Percentiles rank a stretch among this genome's conserved stretches.
Evolutionary conservation across 495 filamentous ascomycete species (phyloP).

Genomic region (Pseudotulostoma volvatum): DNA sequence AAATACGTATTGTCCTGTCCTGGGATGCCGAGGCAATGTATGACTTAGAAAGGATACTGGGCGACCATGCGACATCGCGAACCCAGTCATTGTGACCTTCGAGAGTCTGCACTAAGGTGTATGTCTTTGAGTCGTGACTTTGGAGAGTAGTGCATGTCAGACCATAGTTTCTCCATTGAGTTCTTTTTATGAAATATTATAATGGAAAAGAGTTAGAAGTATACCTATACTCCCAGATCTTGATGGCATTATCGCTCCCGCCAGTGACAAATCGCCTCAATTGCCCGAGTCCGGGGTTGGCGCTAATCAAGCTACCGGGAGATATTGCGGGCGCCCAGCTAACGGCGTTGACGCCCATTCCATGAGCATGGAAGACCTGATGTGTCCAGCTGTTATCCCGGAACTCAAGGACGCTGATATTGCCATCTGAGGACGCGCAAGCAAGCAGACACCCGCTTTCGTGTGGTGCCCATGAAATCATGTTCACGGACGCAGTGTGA

Average conservation of each 20-base stretch:
- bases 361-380: conserved; percentile 80
- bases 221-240: conserved; percentile 64
- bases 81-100: conserved; percentile 93
- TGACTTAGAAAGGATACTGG: conserved; percentile 78
- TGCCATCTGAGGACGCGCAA: conserved; percentile 84
- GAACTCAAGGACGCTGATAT: conserved; percentile 86
- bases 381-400: conserved; percentile 79
- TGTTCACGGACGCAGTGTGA: conserved; percentile 89
- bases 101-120: conserved; percentile 37
- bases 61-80: conserved; percentile 91
- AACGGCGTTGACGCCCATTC: conserved; percentile 83
- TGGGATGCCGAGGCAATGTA: conserved; percentile 94
- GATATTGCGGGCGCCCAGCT: conserved; percentile 79
- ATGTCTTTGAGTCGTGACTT: conserved; percentile 37
- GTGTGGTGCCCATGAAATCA: conserved; percentile 92
- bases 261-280: conserved; percentile 79
- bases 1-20: conserved; percentile 93
- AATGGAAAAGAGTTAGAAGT: background rate
- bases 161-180: no score
- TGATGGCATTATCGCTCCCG: conserved; percentile 80
- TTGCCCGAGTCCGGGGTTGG: conserved; percentile 41
- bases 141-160: conserved; percentile 2
- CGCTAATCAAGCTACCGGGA: conserved; percentile 64
- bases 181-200: background rate
- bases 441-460: conserved; percentile 89